Conservation (phyloP, 2,329 filamentous ascomycete genomes). For the Zymoseptoria passerinii region DNA sequence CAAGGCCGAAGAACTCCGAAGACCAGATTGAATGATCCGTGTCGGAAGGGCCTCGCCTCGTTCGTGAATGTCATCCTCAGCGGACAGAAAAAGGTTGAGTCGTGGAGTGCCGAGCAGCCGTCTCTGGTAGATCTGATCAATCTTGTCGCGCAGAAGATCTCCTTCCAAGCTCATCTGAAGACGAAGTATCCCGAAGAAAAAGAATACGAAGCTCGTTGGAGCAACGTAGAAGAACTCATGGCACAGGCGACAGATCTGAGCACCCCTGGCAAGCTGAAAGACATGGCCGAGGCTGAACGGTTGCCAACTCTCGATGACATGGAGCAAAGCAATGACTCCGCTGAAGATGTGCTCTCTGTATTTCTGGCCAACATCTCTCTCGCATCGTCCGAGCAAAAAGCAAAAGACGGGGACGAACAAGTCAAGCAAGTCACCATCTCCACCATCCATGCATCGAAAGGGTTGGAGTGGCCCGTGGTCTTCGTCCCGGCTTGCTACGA, state of each 20-base stretch:
- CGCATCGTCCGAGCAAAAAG: conserved; percentile 63
- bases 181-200: conserved; percentile 60
- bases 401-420: conserved; percentile 48
- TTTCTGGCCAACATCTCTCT: conserved; percentile 88
- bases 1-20: conserved; percentile 45
- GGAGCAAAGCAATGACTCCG: conserved; percentile 48
- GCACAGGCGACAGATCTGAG: conserved; percentile 66
- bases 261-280: conserved; percentile 18
- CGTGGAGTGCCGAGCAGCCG: conserved; percentile 24
- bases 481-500: conserved; percentile 87
- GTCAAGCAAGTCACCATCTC: conserved; percentile 71
- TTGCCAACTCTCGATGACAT: conserved; percentile 59
- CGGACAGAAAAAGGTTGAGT: conserved; percentile 46
- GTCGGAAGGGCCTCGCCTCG: conserved; percentile 48
- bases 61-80: conserved; percentile 55
- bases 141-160: conserved; percentile 55
- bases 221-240: conserved; percentile 83
- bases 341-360: conserved; percentile 59
- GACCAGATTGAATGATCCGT: conserved; percentile 48
- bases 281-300: conserved; percentile 39
- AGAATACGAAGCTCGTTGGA: conserved; percentile 65
- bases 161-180: conserved; percentile 66
- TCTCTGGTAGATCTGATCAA: conserved; percentile 45
- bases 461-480: conserved; percentile 90
- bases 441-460: conserved; percentile 93